Evolutionary conservation across 202 grass and related monocot genomes (phyloP).

Genomic region (Zoysia matrella): DNA sequence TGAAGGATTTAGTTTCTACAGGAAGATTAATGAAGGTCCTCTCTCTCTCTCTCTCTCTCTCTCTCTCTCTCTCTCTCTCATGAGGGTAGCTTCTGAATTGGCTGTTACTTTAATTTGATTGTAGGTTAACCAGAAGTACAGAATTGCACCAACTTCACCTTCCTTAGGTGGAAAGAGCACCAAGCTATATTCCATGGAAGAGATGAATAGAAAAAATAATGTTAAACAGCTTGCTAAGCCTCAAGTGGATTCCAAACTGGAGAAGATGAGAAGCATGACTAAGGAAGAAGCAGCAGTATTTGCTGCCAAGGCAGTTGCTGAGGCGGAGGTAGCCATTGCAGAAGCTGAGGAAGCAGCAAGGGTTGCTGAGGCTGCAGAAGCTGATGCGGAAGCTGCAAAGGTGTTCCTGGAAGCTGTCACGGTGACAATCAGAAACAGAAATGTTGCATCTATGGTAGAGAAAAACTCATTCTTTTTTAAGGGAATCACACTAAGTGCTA

Average conservation of each 20-base stretch:
- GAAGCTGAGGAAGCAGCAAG: constrained; percentile 80
- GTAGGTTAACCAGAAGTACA: constrained; percentile 80
- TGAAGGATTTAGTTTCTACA: constrained; percentile 68
- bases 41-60: constrained; percentile 1
- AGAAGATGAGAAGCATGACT: constrained; percentile 60
- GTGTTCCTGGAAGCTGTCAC: constrained; percentile 69
- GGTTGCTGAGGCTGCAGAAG: constrained; percentile 74
- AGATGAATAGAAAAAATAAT: constrained; percentile 43
- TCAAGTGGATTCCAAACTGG: constrained; percentile 63
- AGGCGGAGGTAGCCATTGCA: constrained; percentile 76
- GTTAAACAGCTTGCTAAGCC: constrained; percentile 51
- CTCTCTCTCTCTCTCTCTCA: neutral
- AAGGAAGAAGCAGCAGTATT: constrained; percentile 70
- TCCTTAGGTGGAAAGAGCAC: constrained; percentile 48
- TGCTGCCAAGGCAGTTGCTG: constrained; percentile 82
- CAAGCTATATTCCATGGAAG: constrained; percentile 36
- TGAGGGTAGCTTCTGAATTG: neutral
- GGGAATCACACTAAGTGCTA: neutral
- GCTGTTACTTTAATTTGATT: constrained; percentile 44
- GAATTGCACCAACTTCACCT: constrained; percentile 59
- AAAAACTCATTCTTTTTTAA: constrained; percentile 42
- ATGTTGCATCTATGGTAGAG: constrained; percentile 51
- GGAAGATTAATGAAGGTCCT: constrained; percentile 74
- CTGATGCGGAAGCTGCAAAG: constrained; percentile 68
- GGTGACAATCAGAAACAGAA: constrained; percentile 67